Evolutionary conservation across 176 grass and related monocot species (phyloP).

Genomic region (Bonia amplexicaulis): DNA sequence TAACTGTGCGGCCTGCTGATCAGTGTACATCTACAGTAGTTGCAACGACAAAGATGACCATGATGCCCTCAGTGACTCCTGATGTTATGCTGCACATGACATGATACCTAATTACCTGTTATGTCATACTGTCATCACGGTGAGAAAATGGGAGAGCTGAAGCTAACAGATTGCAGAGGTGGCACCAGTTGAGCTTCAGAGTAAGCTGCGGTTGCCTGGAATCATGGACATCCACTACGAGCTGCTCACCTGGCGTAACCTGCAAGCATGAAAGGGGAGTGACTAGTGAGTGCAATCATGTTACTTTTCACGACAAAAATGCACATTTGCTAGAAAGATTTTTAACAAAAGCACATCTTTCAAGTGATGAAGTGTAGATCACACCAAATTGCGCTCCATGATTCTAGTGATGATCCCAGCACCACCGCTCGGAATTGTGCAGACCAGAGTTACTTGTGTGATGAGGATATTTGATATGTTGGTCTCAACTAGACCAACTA

Average conservation of each 20-base stretch:
- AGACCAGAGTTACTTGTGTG: background rate
- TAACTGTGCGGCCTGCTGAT: background rate
- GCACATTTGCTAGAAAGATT: constrained; percentile 1
- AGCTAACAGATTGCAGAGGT: background rate
- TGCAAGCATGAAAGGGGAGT: background rate
- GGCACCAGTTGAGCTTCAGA: background rate
- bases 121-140: background rate
- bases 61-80: background rate
- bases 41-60: background rate
- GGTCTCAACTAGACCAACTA: background rate
- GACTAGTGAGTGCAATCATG: background rate
- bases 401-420: background rate
- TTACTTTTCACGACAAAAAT: constrained; percentile 7
- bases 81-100: background rate
- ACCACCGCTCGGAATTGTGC: background rate
- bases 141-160: background rate
- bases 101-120: background rate
- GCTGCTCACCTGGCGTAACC: background rate
- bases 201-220: background rate
- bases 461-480: background rate
- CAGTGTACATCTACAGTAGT: background rate
- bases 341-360: background rate
- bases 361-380: background rate
- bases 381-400: background rate
- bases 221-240: background rate